phyloP scores from a whole-genome alignment of 2,329 filamentous ascomycete species.

The Penicillium sp. region DNA sequence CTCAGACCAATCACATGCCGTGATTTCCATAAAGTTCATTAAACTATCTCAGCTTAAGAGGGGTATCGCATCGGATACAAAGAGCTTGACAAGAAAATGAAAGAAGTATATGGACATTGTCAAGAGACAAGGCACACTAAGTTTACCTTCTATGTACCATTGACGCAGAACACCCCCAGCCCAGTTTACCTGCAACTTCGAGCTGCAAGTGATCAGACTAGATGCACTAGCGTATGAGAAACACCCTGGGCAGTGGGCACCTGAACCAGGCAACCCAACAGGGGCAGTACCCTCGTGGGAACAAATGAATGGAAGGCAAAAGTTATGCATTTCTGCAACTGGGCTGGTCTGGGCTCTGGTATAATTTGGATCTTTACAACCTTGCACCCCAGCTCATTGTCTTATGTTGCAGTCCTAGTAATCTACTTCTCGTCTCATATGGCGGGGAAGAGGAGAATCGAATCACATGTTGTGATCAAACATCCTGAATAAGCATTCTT shows the following conservation, averaged over 20 bases:
- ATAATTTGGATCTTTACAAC: neutral
- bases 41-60: neutral
- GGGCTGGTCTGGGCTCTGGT: neutral
- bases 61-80: conserved; percentile 1
- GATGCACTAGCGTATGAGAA: conserved; percentile 1
- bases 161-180: neutral
- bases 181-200: neutral
- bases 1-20: conserved; percentile 13
- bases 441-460: conserved; percentile 6
- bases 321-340: neutral
- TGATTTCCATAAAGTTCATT: neutral
- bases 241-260: neutral
- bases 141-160: too few relatives aligned
- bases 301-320: neutral
- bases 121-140: neutral
- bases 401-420: neutral
- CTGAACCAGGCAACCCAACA: neutral
- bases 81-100: neutral
- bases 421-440: neutral
- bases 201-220: neutral
- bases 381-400: neutral
- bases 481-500: conserved; percentile 1
- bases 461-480: conserved; percentile 11
- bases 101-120: neutral
- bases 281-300: neutral